phyloP scores from a whole-genome alignment of 306 rosid genomes.

The Cicer chorassanicum region DNA sequence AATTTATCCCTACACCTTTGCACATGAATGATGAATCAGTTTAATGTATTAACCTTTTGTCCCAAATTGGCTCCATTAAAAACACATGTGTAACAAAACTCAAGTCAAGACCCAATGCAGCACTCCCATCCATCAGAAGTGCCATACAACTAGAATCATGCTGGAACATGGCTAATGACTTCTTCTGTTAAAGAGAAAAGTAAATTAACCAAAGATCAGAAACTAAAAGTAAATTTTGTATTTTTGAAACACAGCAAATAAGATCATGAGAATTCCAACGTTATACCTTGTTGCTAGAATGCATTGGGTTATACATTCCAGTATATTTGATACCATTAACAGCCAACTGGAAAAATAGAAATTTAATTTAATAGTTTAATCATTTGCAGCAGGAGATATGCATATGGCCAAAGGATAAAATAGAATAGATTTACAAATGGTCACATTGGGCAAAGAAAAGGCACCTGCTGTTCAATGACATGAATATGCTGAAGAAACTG shows the following conservation, averaged over 20 bases:
- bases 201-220: constrained; percentile 41
- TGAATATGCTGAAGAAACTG: constrained; percentile 98
- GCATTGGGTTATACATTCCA: constrained; percentile 98
- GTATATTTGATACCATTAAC: constrained; percentile 79
- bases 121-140: constrained; percentile 99
- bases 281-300: constrained; percentile 75
- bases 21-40: constrained; percentile 35
- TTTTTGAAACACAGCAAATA: constrained; percentile 23
- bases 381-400: constrained; percentile 20
- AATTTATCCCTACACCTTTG: constrained; percentile 9
- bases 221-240: constrained; percentile 33
- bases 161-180: constrained; percentile 82
- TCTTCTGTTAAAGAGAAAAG: constrained; percentile 67
- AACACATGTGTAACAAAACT: constrained; percentile 91
- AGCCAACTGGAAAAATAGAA: constrained; percentile 66
- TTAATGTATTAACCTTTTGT: constrained; percentile 71
- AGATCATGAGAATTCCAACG: constrained; percentile 37
- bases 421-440: constrained; percentile 34
- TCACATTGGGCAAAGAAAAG: neutral
- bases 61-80: constrained; percentile 99
- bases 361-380: constrained; percentile 39
- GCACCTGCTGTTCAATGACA: constrained; percentile 96
- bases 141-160: constrained; percentile 82
- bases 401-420: constrained; percentile 12
- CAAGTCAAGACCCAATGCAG: constrained; percentile 96